Evolutionary conservation across 345 rosid species (phyloP).

Genomic region (Ailanthus altissimus): DNA sequence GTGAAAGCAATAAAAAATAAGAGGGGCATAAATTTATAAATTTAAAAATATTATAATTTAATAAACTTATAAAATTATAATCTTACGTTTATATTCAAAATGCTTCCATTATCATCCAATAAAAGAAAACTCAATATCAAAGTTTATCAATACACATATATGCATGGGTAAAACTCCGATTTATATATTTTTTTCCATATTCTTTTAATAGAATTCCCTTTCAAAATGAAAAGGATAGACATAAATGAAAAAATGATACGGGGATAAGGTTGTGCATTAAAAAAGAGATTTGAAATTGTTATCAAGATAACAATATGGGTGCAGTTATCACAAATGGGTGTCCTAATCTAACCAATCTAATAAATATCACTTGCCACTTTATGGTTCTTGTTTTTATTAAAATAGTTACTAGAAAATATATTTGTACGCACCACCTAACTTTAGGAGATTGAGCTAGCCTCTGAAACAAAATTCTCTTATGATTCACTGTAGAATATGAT

Average conservation of each 20-base stretch:
- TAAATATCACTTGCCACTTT: slow-evolving; percentile 5
- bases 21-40: too few species aligned
- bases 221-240: not conserved
- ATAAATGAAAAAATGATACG: not conserved
- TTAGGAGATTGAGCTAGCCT: slow-evolving; percentile 4
- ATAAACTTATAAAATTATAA: too few species aligned
- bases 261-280: not conserved
- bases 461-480: not conserved
- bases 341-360: slow-evolving; percentile 6
- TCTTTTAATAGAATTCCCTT: not conserved
- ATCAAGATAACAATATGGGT: slow-evolving; percentile 8
- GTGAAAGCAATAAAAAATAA: too few species aligned
- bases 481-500: not conserved
- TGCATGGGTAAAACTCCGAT: too few species aligned
- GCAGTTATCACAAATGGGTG: slow-evolving; percentile 12
- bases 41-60: too few species aligned
- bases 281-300: not conserved
- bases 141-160: too few species aligned
- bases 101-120: too few species aligned
- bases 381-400: slow-evolving; percentile 4
- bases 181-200: too few species aligned
- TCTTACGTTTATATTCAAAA: too few species aligned
- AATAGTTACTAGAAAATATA: slow-evolving; percentile 12
- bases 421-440: not conserved
- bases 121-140: too few species aligned